phyloP scores from a whole-genome alignment of 1,139 yeast genomes.

The Diutina sp. region DNA sequence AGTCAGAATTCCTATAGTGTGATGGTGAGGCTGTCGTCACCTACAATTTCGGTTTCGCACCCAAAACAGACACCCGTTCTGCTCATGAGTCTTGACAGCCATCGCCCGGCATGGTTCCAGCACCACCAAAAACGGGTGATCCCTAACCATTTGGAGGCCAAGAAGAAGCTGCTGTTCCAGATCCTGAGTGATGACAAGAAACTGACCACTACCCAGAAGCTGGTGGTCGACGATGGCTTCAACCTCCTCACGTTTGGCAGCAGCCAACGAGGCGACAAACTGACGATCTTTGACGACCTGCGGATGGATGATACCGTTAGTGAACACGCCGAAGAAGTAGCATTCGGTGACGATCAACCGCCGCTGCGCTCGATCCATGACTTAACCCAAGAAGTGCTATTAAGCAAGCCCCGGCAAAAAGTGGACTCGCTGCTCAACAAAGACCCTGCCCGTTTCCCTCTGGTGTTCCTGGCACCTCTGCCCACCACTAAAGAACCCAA shows the following conservation, averaged over 20 bases:
- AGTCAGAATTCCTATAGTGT: background rate
- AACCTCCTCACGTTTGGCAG: slow-evolving; percentile 29
- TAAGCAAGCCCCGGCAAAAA: slow-evolving; percentile 17
- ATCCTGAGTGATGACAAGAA: slow-evolving; percentile 13
- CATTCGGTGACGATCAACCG: slow-evolving; percentile 34
- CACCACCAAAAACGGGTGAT: slow-evolving; percentile 44
- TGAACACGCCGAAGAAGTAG: slow-evolving; percentile 16
- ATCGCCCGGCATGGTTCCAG: slow-evolving; percentile 28
- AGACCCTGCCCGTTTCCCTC: slow-evolving; percentile 23
- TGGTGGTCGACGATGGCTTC: slow-evolving; percentile 13
- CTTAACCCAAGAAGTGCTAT: slow-evolving; percentile 29
- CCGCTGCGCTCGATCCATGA: slow-evolving; percentile 51
- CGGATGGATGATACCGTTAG: slow-evolving; percentile 18
- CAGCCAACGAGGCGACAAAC: slow-evolving; percentile 8
- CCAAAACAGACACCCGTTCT: background rate
- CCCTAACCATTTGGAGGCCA: slow-evolving; percentile 41
- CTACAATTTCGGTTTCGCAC: background rate
- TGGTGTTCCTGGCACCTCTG: background rate
- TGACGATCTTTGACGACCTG: slow-evolving; percentile 9
- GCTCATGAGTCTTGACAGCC: background rate
- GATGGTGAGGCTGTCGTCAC: background rate
- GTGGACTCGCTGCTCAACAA: slow-evolving; percentile 26
- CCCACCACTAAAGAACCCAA: background rate
- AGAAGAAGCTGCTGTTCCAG: slow-evolving; percentile 31
- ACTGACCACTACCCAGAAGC: slow-evolving; percentile 4